Base-by-base conservation (phyloP, 2,329 filamentous ascomycete genomes). In the Neofusicoccum ribis region DNA sequence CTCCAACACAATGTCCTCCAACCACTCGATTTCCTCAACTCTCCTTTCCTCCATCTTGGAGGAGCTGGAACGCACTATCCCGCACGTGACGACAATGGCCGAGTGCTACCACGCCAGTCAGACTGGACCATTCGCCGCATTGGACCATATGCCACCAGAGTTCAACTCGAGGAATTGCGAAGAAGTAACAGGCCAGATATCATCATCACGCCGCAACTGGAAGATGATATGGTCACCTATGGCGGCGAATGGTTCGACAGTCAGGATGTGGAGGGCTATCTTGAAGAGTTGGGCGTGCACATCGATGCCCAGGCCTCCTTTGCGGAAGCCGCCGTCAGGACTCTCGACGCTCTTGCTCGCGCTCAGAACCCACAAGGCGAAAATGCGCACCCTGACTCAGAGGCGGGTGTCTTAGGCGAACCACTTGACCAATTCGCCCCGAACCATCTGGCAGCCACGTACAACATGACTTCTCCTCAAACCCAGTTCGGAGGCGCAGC, bases 171-270 rank as follows among this genome's bases (percentile, higher is more conserved):
- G n/a, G 43, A 60, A 11, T 20, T 60, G 3, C 56, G 56, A 31
- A 36, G 27, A 37, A 60, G 31, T 14, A 14, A 20, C 3, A 43
- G 43, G 14, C 56, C 56, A 11, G 50, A 64, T 15, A 14, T 50
- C 14, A 43, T 58, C 8, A 9, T 66, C n/a, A 56, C 50, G 5
- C 51, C 43, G 11, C 34, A 49, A n/a, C 23, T 65, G 14, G 79
- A 81, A 15, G 80, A 90, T 69, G 83, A 82, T 44, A 75, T 88
- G 7, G 82, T 85, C 0, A 89, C 87, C 0, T 90, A 89, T 67
- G 85, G 90, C 66, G 91, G 91, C 4, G 86, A 91, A 59, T 95
- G 91, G 81, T 91, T 90, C 69, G 91, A 95, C 72, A 80, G 88
- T 0, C 85, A 91, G 66, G 92, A 95, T 73, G 88, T 93, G 0